Percentiles rank a stretch among this genome's conserved stretches.
Evolutionary conservation across 805 yeast species (phyloP).

Genomic region (Clavispora asparagi): DNA sequence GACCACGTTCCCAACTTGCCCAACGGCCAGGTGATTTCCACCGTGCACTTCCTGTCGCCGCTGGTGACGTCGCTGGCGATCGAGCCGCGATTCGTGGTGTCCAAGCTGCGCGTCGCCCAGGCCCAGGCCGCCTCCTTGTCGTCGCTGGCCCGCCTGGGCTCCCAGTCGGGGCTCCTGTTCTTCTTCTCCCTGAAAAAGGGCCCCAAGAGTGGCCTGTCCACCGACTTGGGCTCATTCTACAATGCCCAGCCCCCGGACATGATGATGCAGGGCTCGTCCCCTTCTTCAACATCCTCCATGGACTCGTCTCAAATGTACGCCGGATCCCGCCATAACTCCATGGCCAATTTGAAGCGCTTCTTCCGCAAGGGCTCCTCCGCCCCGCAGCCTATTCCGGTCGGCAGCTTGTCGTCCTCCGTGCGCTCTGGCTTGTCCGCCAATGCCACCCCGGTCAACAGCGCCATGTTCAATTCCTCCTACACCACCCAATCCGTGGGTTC

Average conservation of each 20-base stretch:
- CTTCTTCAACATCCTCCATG: conserved; percentile 31
- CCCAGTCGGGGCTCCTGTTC: conserved; percentile 46
- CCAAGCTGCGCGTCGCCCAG: conserved; percentile 62
- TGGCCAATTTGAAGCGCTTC: conserved; percentile 72
- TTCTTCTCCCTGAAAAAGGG: conserved; percentile 42
- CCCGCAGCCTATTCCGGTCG: conserved; percentile 13
- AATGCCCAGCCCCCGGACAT: conserved; percentile 22
- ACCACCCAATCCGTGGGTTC: conserved; percentile 33
- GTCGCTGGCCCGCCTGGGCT: conserved; percentile 30
- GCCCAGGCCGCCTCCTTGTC: conserved; percentile 30
- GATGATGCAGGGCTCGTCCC: conserved; percentile 20
- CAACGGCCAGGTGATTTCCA: conserved; percentile 53
- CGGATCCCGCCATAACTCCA: conserved; percentile 62
- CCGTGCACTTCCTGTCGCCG: conserved; percentile 69
- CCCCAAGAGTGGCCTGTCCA: conserved; percentile 23
- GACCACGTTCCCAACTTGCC: conserved; percentile 46
- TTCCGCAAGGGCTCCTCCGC: conserved; percentile 45
- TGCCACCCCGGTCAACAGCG: conserved; percentile 18
- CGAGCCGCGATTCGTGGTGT: conserved; percentile 83
- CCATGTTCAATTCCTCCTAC: conserved; percentile 16
- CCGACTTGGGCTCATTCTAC: conserved; percentile 39
- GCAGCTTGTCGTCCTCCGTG: conserved; percentile 20
- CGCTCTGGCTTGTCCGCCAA: conserved; percentile 13
- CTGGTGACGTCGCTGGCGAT: conserved; percentile 53
- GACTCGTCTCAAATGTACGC: conserved; percentile 22